Conservation (phyloP, 495 filamentous ascomycete genomes). For the Aspergillus conjunctus region DNA sequence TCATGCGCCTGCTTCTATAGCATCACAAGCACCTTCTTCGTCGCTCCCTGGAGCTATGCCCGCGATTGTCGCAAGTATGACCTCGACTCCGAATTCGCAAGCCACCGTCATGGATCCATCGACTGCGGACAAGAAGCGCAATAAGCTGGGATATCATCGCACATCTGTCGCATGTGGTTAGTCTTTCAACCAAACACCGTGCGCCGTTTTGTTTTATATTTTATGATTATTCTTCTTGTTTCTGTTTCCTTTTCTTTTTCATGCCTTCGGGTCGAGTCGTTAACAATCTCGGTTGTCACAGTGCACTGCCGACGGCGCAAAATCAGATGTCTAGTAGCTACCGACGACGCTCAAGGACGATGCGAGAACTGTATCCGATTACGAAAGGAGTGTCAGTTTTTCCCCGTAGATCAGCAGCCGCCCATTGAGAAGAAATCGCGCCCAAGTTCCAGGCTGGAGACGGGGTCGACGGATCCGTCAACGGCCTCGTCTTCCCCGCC, state of each 20-base stretch:
- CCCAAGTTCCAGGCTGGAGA: slow-evolving; percentile 46
- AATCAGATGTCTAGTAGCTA: slow-evolving; percentile 85
- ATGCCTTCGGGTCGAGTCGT: background rate
- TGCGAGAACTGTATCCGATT: slow-evolving; percentile 96
- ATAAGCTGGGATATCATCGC: slow-evolving; percentile 96
- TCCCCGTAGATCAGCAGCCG: slow-evolving; percentile 84
- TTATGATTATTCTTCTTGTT: no score
- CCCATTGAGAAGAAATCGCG: slow-evolving; percentile 56
- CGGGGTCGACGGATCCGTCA: slow-evolving; percentile 44
- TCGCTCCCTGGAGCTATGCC: slow-evolving; percentile 43
- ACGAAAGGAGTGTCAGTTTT: slow-evolving; percentile 95
- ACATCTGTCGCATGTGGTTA: slow-evolving; percentile 97
- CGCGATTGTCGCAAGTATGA: slow-evolving; percentile 58
- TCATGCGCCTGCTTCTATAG: slow-evolving; percentile 41
- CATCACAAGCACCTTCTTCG: slow-evolving; percentile 30
- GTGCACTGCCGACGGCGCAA: slow-evolving; percentile 94
- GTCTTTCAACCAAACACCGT: slow-evolving; percentile 34
- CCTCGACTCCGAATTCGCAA: slow-evolving; percentile 69
- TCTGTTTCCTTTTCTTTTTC: background rate
- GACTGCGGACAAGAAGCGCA: slow-evolving; percentile 78
- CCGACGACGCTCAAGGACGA: slow-evolving; percentile 76
- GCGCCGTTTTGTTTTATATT: no score
- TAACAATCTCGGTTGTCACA: slow-evolving; percentile 34
- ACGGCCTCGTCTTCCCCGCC: slow-evolving; percentile 51
- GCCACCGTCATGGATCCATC: slow-evolving; percentile 48